Evolutionary conservation across 139 green algal species (phyloP).

Genomic region (Ettlia oleoabundans): DNA sequence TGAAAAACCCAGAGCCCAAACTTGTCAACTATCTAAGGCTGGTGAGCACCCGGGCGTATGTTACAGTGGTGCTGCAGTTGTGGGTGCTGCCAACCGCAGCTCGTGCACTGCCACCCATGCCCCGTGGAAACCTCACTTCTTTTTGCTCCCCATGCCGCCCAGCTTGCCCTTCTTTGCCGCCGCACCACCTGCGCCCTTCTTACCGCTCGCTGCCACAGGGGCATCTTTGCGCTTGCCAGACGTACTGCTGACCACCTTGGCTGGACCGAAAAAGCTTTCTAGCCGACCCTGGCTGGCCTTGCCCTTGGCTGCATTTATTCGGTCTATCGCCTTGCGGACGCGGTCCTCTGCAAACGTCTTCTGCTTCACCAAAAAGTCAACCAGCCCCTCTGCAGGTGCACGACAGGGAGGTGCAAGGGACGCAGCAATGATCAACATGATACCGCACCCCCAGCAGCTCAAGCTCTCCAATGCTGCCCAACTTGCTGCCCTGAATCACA

Average conservation of each 20-base stretch:
- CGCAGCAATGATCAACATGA: not conserved
- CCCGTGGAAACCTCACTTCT: conserved; percentile 46
- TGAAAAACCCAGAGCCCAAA: no score
- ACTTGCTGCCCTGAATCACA: no score
- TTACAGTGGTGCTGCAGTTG: no score
- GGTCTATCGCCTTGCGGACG: conserved; percentile 69
- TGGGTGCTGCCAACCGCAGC: no score
- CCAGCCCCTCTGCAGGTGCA: conserved; percentile 76
- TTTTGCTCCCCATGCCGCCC: conserved; percentile 32
- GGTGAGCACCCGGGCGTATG: no score
- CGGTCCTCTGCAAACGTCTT: conserved; percentile 95
- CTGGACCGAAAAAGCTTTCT: conserved; percentile 87
- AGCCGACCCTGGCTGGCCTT: conserved; percentile 81
- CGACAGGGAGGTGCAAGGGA: not conserved
- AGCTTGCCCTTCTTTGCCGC: conserved; percentile 49
- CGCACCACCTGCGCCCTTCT: conserved; percentile 18
- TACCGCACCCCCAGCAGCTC: not conserved
- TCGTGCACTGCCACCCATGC: no score
- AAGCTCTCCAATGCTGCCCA: not conserved
- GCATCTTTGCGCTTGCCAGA: conserved; percentile 58
- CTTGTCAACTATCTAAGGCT: no score
- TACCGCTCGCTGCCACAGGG: conserved; percentile 35
- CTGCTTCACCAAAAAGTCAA: conserved; percentile 93
- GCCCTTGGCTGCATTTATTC: conserved; percentile 71
- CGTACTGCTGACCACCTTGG: conserved; percentile 50